phyloP scores from a whole-genome alignment of 2,329 filamentous ascomycete species.

The Colletotrichum tamarilloi region DNA sequence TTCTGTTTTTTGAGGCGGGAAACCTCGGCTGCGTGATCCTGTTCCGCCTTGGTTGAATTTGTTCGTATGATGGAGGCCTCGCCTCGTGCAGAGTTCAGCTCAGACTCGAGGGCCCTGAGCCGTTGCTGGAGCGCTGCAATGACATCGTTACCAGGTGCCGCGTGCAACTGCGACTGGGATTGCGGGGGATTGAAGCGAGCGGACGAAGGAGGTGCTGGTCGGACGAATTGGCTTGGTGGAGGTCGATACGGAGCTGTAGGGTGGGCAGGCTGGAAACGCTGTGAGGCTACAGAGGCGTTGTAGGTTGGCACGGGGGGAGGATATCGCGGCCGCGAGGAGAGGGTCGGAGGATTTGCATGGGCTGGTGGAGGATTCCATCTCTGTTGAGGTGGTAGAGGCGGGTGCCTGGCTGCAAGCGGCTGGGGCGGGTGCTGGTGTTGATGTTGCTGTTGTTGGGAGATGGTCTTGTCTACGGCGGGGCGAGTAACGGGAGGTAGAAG shows the following conservation, averaged over 20 bases:
- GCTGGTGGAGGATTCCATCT: conserved; percentile 49
- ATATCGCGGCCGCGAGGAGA: conserved; percentile 36
- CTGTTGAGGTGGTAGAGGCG: conserved; percentile 28
- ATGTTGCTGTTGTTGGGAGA: conserved; percentile 42
- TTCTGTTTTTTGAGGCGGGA: conserved; percentile 70
- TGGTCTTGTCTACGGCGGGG: conserved; percentile 48
- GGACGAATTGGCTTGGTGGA: conserved; percentile 55
- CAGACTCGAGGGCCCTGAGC: conserved; percentile 63
- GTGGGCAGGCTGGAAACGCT: conserved; percentile 40
- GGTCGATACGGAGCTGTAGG: conserved; percentile 42
- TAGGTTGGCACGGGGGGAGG: conserved; percentile 29
- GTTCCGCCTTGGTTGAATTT: conserved; percentile 71
- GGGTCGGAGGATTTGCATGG: conserved; percentile 2
- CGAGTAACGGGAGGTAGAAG: conserved; percentile 52
- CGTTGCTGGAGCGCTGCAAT: conserved; percentile 62
- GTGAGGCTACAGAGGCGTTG: conserved; percentile 26
- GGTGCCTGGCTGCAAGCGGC: conserved; percentile 37
- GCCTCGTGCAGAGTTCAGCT: conserved; percentile 72
- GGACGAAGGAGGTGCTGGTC: conserved; percentile 46
- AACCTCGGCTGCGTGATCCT: conserved; percentile 73
- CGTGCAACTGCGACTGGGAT: conserved; percentile 42
- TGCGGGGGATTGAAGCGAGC: conserved; percentile 46
- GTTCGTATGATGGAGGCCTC: conserved; percentile 81
- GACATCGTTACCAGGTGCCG: conserved; percentile 46
- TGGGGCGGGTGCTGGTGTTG: conserved; percentile 21